Conservation (phyloP, 75 land plant genomes). For the Picea sitchensis region DNA sequence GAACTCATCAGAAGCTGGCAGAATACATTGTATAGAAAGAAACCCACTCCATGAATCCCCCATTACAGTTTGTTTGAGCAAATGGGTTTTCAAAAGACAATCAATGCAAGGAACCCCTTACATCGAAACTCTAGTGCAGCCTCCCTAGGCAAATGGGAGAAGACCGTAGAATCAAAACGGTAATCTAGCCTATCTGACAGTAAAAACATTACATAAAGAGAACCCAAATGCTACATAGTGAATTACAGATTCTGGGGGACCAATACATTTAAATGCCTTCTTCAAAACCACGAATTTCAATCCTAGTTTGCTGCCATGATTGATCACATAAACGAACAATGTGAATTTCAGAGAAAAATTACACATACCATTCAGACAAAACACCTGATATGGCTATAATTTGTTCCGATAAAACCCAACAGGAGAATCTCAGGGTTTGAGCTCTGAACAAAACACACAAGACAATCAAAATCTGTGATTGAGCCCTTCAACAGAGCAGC, state of each 20-base stretch:
- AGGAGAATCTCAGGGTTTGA: not conserved
- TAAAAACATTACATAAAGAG: not conserved
- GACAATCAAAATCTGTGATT: not conserved
- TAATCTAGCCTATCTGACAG: not conserved
- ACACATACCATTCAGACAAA: slow-evolving; percentile 1
- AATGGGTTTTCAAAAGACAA: not conserved
- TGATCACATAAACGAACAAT: not conserved
- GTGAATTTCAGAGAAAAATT: not conserved
- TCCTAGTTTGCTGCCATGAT: not conserved
- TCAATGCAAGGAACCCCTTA: not conserved
- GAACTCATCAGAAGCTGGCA: not conserved
- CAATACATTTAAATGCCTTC: not conserved
- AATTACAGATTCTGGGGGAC: not conserved
- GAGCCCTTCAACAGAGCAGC: not conserved
- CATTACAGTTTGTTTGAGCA: not conserved
- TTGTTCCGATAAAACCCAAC: not conserved
- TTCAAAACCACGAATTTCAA: too few species aligned
- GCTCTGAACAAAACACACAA: not conserved
- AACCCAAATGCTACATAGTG: not conserved
- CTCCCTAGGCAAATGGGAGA: not conserved
- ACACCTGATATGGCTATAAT: not conserved
- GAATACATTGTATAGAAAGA: not conserved
- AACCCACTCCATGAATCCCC: not conserved
- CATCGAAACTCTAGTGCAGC: not conserved
- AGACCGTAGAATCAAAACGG: not conserved